Percentiles rank a stretch among this genome's conserved stretches.
Evolutionary conservation across 2,329 filamentous ascomycete species (phyloP).

Genomic region (Trichoderma sp.): DNA sequence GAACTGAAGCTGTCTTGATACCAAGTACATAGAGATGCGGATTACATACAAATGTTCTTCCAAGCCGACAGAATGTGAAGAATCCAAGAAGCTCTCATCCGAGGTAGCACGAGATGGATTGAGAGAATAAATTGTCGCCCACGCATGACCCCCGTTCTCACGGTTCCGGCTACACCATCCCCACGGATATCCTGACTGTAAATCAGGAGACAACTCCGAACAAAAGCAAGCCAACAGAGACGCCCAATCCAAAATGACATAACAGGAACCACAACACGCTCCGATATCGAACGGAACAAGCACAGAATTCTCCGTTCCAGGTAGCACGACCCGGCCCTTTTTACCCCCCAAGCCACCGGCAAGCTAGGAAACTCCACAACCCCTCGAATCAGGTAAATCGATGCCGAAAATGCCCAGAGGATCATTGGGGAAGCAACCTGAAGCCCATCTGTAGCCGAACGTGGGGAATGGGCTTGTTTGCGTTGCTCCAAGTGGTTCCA

Average conservation of each 20-base stretch:
- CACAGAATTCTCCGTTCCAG: constrained; percentile 9
- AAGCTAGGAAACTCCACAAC: neutral
- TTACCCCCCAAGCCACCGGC: neutral
- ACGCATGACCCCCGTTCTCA: neutral
- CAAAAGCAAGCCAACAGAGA: neutral
- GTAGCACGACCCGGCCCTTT: constrained; percentile 2
- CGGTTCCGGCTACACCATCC: neutral
- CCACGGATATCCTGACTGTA: too few species aligned
- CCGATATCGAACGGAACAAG: constrained; percentile 24
- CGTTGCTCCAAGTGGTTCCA: neutral
- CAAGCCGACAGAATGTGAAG: neutral
- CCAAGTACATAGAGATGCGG: neutral
- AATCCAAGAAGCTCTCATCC: neutral
- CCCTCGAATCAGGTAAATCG: constrained; percentile 1
- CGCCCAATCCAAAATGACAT: constrained; percentile 3
- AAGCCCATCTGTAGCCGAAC: neutral
- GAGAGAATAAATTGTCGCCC: neutral
- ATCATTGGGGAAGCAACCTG: too few species aligned
- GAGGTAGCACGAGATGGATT: neutral
- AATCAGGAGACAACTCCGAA: neutral
- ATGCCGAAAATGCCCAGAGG: neutral
- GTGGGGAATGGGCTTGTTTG: constrained; percentile 12
- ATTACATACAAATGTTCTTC: too few species aligned
- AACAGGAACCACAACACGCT: constrained; percentile 6
- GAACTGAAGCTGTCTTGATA: neutral